Conservation (phyloP, 208 protist genomes). For the Novymonas esmeraldas region DNA sequence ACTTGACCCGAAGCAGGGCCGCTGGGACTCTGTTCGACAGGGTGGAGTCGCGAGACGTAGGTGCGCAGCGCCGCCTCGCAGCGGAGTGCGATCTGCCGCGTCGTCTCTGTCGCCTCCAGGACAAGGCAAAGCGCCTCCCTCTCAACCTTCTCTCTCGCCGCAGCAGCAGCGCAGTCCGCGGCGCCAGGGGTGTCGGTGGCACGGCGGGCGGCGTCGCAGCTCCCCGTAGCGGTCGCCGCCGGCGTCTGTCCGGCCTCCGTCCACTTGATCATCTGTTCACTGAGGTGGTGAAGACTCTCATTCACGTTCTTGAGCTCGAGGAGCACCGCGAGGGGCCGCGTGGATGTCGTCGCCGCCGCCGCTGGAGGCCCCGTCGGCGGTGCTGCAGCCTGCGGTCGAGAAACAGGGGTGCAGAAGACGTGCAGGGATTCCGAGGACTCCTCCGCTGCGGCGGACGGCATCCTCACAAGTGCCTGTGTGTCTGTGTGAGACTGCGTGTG, state of each 20-base stretch:
- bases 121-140: conserved; percentile 1
- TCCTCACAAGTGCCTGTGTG: neutral
- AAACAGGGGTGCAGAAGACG: conserved; percentile 2
- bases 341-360: neutral
- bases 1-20: neutral
- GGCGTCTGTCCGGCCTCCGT: neutral
- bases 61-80: conserved; percentile 6
- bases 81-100: conserved; percentile 1
- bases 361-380: too few species aligned
- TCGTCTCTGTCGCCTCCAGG: conserved; percentile 15
- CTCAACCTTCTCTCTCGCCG: neutral
- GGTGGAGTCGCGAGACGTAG: neutral
- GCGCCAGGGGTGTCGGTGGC: too few species aligned
- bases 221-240: too few species aligned
- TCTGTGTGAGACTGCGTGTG: neutral
- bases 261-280: neutral
- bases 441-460: neutral
- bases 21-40: neutral
- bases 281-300: neutral
- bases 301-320: conserved; percentile 3
- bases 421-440: neutral
- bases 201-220: too few species aligned
- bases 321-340: neutral
- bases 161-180: neutral
- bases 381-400: neutral